Evolutionary conservation across 1,139 yeast species (phyloP).

Genomic region (Saccharomycopsis crataegensis): DNA sequence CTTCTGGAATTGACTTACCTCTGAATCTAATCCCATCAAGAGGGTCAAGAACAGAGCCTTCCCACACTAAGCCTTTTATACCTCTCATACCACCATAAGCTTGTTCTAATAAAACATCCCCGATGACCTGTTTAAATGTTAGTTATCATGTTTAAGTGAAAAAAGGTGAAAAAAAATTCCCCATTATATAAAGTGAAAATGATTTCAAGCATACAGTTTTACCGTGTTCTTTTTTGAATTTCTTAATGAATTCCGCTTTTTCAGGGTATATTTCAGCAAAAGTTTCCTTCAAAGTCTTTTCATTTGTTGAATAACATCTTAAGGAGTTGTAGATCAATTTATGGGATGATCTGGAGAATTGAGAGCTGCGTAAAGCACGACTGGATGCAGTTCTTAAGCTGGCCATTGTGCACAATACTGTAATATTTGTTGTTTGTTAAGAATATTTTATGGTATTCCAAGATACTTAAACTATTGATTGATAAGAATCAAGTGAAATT

Average conservation of each 20-base stretch:
- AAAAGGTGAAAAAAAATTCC: too few relatives aligned
- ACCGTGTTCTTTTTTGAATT: constrained; percentile 83
- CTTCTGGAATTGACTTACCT: constrained; percentile 44
- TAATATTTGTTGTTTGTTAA: too few relatives aligned
- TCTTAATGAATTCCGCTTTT: constrained; percentile 86
- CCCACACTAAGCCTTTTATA: constrained; percentile 44
- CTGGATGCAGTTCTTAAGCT: constrained; percentile 15
- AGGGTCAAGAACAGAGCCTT: constrained; percentile 46
- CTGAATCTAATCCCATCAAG: constrained; percentile 48
- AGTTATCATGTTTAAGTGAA: too few relatives aligned
- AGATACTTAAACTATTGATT: too few relatives aligned
- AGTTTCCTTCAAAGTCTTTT: constrained; percentile 78
- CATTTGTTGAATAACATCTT: constrained; percentile 30
- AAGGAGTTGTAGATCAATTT: constrained; percentile 22
- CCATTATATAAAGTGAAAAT: too few relatives aligned
- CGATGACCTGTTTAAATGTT: constrained; percentile 23
- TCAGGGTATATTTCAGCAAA: constrained; percentile 90
- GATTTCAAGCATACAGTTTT: constrained; percentile 41
- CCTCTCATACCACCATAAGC: constrained; percentile 53
- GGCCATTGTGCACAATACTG: constrained; percentile 16
- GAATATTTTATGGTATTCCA: too few relatives aligned
- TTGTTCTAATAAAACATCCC: constrained; percentile 38
- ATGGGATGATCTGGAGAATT: constrained; percentile 5
- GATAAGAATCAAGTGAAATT: too few relatives aligned
- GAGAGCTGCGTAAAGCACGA: constrained; percentile 17